Conservation (phyloP, 352 stramenopile genomes). For the Phytophthora pinifolia region DNA sequence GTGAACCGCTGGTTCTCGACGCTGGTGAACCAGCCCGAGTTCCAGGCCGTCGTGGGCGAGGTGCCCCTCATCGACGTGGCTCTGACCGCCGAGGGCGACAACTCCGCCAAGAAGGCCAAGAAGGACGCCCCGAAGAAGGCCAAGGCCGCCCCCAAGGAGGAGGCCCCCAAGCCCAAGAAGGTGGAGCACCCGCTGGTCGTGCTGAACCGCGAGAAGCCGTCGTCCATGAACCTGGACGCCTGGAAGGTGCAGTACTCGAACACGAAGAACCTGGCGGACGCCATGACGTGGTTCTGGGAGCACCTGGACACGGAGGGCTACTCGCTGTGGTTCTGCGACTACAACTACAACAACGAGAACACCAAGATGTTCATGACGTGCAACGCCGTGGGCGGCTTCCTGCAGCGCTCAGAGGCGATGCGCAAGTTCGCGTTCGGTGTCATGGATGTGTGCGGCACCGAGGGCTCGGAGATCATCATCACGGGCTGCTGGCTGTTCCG, state of each 20-base stretch:
- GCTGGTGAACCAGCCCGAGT: slow-evolving; percentile 93
- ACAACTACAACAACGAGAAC: slow-evolving; percentile 95
- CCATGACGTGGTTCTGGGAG: slow-evolving; percentile 93
- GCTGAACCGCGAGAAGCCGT: slow-evolving; percentile 85
- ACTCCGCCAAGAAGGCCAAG: slow-evolving; percentile 37
- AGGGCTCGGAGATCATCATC: slow-evolving; percentile 83
- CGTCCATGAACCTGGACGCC: slow-evolving; percentile 76
- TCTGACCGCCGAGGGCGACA: slow-evolving; percentile 62
- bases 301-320: slow-evolving; percentile 88
- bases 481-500: slow-evolving; percentile 91
- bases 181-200: slow-evolving; percentile 85
- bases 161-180: slow-evolving; percentile 72
- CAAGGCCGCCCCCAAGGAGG: slow-evolving; percentile 38
- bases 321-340: slow-evolving; percentile 90
- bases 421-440: slow-evolving; percentile 93
- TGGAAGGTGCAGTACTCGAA: slow-evolving; percentile 96
- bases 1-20: slow-evolving; percentile 93
- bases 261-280: slow-evolving; percentile 69
- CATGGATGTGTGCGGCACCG: slow-evolving; percentile 71
- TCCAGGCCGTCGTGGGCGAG: slow-evolving; percentile 90
- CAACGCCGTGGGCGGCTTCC: slow-evolving; percentile 92
- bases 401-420: slow-evolving; percentile 91
- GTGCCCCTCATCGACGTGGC: slow-evolving; percentile 83
- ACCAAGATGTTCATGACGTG: slow-evolving; percentile 93
- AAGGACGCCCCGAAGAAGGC: slow-evolving; percentile 50